phyloP scores from a whole-genome alignment of 2,329 filamentous ascomycete genomes.

The Aureobasidium subglaciale region DNA sequence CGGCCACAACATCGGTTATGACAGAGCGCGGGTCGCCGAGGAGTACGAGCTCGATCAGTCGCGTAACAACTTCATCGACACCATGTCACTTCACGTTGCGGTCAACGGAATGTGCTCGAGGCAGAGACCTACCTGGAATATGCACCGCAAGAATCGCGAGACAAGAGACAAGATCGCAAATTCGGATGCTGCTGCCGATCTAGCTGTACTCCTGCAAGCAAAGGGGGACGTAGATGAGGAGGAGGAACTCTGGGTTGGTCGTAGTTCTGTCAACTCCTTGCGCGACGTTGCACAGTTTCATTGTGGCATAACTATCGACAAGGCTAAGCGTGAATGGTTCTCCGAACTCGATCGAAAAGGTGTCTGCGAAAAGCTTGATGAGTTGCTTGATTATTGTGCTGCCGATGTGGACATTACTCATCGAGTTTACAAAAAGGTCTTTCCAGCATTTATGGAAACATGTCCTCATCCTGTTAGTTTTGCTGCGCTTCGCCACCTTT shows the following conservation, averaged over 20 bases:
- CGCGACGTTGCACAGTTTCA: conserved; percentile 96
- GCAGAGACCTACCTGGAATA: conserved; percentile 95
- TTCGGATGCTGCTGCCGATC: conserved; percentile 62
- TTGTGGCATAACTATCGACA: conserved; percentile 85
- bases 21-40: conserved; percentile 78
- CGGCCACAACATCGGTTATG: conserved; percentile 94
- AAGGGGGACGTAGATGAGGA: conserved; percentile 63
- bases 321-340: conserved; percentile 78
- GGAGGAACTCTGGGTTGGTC: conserved; percentile 89
- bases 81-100: conserved; percentile 95
- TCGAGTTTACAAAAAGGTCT: conserved; percentile 86
- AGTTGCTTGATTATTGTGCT: conserved; percentile 88
- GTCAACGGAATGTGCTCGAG: conserved; percentile 98
- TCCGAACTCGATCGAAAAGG: conserved; percentile 69
- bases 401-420: conserved; percentile 91
- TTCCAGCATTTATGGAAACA: conserved; percentile 78
- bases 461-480: conserved; percentile 98
- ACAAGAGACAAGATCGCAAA: conserved; percentile 70
- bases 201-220: conserved; percentile 63
- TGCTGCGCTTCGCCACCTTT: conserved; percentile 85
- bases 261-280: conserved; percentile 91
- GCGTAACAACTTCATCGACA: conserved; percentile 83
- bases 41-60: conserved; percentile 83
- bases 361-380: conserved; percentile 64
- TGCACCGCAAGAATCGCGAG: conserved; percentile 84